Evolutionary conservation across 2,329 filamentous ascomycete genomes (phyloP), one percentile per base, ranked within the genome.

Genomic region (Albophoma yamanashiensis): DNA sequence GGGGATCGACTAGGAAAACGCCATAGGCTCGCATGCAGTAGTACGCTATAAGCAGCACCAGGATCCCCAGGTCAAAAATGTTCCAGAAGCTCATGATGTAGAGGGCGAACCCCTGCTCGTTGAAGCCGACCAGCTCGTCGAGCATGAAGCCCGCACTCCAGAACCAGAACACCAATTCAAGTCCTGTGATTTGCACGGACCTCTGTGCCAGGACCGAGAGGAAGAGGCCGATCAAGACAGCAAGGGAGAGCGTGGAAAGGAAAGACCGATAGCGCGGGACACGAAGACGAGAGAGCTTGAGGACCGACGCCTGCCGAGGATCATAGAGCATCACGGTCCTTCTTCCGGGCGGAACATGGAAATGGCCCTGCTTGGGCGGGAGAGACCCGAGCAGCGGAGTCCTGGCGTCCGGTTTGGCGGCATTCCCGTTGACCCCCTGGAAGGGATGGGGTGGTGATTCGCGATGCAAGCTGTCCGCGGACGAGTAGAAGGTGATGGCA

Each of bases 1-100:
- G 82, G 56, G 87, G 82, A 65, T 92, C 89, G 1, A 91, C 85
- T 66, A 96, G 79, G 62, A 96, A 86, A 58, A 96, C 88, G 25
- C 92, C 91, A 68, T 95, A 96, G 17, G 94, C 81, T 60, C 93
- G 86, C 77, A 97, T 86, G 67, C 89, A 89, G 71, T 96, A 96
- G 77, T 97, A 97, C 59, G 90, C 83, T 67, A 95, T 86, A 66
- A 97, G 85, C 62, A 97, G 78, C 31, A 96, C 76, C 58, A 97
- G 76, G 58, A 97, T 97, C 11, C 92, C 92, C 43, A 97, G 78
- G 70, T 97, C 93, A 72, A 97, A 96, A 43, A 92, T 85, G 72
- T 97, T 97, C 93, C 93, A 97, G 72, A 97, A 94, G 71, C 91
- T 96, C 86, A 97, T 93, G 68, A 97, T 91, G 75, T 97, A 97